phyloP scores from a whole-genome alignment of 257 asterid genomes.

The Scutellaria barbata region DNA sequence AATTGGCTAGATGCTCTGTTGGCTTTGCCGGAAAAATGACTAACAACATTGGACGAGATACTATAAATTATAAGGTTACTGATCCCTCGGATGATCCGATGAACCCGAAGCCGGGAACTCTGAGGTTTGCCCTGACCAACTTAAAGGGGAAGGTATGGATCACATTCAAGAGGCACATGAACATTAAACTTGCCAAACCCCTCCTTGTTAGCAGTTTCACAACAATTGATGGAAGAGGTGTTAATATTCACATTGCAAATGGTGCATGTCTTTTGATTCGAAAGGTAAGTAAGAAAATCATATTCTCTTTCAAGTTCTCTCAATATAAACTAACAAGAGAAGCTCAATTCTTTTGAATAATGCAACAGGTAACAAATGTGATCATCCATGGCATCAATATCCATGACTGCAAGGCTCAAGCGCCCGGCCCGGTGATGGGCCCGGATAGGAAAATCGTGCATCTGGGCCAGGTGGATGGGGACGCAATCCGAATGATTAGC shows the following conservation, averaged over 20 bases:
- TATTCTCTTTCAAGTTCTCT: not conserved
- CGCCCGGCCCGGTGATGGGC: conserved; percentile 57
- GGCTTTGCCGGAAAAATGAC: conserved; percentile 79
- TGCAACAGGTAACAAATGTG: conserved; percentile 63
- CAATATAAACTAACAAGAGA: too few relatives aligned
- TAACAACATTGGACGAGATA: conserved; percentile 52
- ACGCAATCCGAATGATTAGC: conserved; percentile 66
- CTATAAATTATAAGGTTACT: conserved; percentile 51
- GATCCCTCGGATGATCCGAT: conserved; percentile 66
- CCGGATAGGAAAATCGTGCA: conserved; percentile 46
- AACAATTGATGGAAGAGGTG: conserved; percentile 83
- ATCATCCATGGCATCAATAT: conserved; percentile 72
- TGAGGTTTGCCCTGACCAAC: conserved; percentile 66
- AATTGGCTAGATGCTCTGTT: conserved; percentile 68
- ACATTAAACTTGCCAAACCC: conserved; percentile 57
- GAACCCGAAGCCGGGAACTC: conserved; percentile 68
- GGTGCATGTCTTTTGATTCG: conserved; percentile 65
- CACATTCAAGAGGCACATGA: conserved; percentile 71
- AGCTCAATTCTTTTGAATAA: not conserved
- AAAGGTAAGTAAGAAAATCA: conserved; percentile 41
- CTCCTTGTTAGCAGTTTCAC: conserved; percentile 74
- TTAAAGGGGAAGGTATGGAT: conserved; percentile 75
- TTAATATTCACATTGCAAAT: conserved; percentile 56
- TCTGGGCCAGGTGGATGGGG: conserved; percentile 72
- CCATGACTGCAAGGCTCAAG: conserved; percentile 66